A percentile compares a stretch with the other conserved stretches of the same genome.
These are phyloP conservation scores for Candolleomyces eurysporus DNA, from an alignment of 768 basidiomycete genomes.

Conservation along the genomic window DNA sequence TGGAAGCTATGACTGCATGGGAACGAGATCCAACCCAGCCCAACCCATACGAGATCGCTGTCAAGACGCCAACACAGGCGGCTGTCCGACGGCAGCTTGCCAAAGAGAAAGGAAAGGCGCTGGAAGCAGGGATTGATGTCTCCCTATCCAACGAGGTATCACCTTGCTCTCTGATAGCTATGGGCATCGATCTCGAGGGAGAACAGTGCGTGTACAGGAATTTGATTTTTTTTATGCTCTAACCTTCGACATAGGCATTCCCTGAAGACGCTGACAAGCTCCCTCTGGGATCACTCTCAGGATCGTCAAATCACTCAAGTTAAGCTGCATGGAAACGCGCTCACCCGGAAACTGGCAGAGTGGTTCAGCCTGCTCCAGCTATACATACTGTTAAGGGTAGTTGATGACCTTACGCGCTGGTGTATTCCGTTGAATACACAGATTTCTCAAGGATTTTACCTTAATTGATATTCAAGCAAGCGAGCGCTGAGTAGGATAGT, in stretches of 20 bases:
- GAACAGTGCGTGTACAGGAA: background rate
- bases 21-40: constrained; percentile 16
- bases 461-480: too few relatives aligned
- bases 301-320: background rate
- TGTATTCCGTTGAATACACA: too few relatives aligned
- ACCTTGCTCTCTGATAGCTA: background rate
- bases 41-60: constrained; percentile 17
- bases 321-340: background rate
- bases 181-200: background rate
- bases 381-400: background rate
- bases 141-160: background rate
- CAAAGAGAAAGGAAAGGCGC: too few relatives aligned
- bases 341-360: background rate
- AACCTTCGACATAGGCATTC: background rate
- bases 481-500: too few relatives aligned
- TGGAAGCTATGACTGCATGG: constrained; percentile 15
- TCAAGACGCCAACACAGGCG: too few relatives aligned
- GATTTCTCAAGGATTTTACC: too few relatives aligned
- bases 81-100: too few relatives aligned
- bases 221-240: background rate
- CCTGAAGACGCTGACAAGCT: background rate
- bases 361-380: background rate
- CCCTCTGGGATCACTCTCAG: background rate
- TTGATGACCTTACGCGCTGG: too few relatives aligned
- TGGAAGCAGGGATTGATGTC: background rate